These are phyloP conservation scores for Pyricularia grisea DNA, from an alignment of 2,329 filamentous ascomycete genomes.

Conservation along the genomic window DNA sequence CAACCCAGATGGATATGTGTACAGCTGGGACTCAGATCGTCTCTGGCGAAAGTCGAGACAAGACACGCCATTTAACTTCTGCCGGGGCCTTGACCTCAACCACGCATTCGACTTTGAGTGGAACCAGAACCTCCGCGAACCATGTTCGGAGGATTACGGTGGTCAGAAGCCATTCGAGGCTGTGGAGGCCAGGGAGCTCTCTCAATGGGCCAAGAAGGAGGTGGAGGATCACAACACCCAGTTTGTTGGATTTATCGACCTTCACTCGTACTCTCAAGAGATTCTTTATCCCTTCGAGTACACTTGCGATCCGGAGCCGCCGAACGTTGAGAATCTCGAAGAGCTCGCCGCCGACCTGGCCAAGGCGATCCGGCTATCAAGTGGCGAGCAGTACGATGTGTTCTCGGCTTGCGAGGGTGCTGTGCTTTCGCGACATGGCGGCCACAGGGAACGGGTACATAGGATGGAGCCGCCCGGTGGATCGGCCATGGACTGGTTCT, in stretches of 20 bases:
- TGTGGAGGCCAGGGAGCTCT: constrained; percentile 64
- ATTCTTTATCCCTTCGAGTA: constrained; percentile 89
- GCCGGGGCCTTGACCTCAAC: constrained; percentile 81
- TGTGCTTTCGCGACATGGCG: constrained; percentile 27
- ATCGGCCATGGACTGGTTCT: constrained; percentile 90
- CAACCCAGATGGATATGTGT: constrained; percentile 92
- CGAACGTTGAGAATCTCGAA: constrained; percentile 82
- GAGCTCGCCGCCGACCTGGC: constrained; percentile 82
- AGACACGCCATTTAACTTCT: constrained; percentile 71
- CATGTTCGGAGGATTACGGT: constrained; percentile 85
- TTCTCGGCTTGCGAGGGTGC: constrained; percentile 82
- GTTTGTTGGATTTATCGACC: constrained; percentile 78
- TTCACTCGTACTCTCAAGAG: constrained; percentile 94
- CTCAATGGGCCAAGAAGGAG: constrained; percentile 76
- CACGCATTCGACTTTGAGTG: constrained; percentile 79
- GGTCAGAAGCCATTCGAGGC: constrained; percentile 78
- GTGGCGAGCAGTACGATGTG: constrained; percentile 66
- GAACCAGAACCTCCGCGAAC: constrained; percentile 64
- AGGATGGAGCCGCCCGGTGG: constrained; percentile 69
- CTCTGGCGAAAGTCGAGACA: constrained; percentile 95
- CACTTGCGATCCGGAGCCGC: constrained; percentile 68
- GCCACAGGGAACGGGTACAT: constrained; percentile 18
- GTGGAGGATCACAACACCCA: constrained; percentile 59
- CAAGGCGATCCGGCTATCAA: constrained; percentile 78
- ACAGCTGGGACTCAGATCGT: constrained; percentile 84